Conservation (phyloP, 371 early-diverging fungal species). For the Mucor racemosus region DNA sequence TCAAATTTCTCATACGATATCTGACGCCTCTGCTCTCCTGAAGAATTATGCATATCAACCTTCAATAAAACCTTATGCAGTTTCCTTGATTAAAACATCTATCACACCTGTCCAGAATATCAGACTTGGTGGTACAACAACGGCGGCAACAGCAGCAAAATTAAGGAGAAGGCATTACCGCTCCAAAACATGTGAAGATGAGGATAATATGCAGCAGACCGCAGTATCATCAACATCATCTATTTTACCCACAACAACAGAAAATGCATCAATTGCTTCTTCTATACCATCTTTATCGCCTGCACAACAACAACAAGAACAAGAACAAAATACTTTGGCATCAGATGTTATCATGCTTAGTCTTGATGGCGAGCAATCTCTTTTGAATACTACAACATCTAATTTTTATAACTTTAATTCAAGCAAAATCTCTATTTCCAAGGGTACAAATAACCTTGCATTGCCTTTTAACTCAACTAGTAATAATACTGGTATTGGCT, state of each 20-base stretch:
- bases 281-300: not conserved
- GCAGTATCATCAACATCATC: not conserved
- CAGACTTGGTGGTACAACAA: conserved; percentile 5
- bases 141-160: not conserved
- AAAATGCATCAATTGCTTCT: not conserved
- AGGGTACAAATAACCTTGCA: not conserved
- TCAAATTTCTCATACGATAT: conserved; percentile 10
- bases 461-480: not conserved
- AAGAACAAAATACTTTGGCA: not conserved
- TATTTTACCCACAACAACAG: not conserved
- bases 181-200: not conserved
- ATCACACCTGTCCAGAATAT: conserved; percentile 14
- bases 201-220: not conserved
- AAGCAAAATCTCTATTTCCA: not conserved
- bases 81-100: conserved; percentile 4
- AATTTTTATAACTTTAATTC: not conserved
- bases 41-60: conserved; percentile 8
- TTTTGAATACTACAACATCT: not conserved
- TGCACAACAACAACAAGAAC: conserved; percentile 1
- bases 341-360: not conserved
- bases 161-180: conserved; percentile 5
- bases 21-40: conserved; percentile 17
- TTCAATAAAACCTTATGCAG: conserved; percentile 6
- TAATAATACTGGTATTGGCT: not conserved
- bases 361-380: not conserved